Conservation (phyloP, 192 early-diverging fungal genomes). For the Spinellus fusiger region DNA sequence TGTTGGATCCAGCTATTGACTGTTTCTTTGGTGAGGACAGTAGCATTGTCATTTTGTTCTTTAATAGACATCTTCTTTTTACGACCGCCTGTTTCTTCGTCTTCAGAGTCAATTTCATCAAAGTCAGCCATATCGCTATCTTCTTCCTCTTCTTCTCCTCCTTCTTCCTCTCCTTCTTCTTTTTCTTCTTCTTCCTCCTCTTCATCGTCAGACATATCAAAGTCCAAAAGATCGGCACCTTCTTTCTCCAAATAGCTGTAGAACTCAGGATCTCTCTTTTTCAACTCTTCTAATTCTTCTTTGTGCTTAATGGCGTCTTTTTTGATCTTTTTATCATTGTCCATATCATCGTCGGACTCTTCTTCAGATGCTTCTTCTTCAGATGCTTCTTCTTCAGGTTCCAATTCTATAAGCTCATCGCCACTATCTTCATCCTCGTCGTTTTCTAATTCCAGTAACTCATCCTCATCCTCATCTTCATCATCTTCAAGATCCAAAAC, state of each 20-base stretch:
- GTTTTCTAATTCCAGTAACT: constrained; percentile 40
- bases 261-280: constrained; percentile 43
- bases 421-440: constrained; percentile 14
- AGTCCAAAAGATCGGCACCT: constrained; percentile 75
- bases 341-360: constrained; percentile 48
- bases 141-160: constrained; percentile 32
- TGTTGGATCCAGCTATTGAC: constrained; percentile 65
- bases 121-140: constrained; percentile 21
- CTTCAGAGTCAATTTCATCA: constrained; percentile 24
- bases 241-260: constrained; percentile 38
- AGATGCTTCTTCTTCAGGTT: constrained; percentile 28
- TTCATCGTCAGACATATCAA: constrained; percentile 54
- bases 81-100: constrained; percentile 4
- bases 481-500: constrained; percentile 53
- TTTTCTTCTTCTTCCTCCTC: constrained; percentile 41
- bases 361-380: constrained; percentile 48
- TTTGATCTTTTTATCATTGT: constrained; percentile 43
- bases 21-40: constrained; percentile 67
- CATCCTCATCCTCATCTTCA: constrained; percentile 35
- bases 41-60: constrained; percentile 4
- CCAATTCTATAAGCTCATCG: constrained; percentile 35
- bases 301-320: constrained; percentile 64
- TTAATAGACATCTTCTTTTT: constrained; percentile 8
- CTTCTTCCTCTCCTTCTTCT: constrained; percentile 26
- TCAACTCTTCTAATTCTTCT: constrained; percentile 76